Evolutionary conservation across 108 stramenopile species (phyloP), one percentile per base, ranked within the genome.

Genomic region (Nannochloropsis gaditana): DNA sequence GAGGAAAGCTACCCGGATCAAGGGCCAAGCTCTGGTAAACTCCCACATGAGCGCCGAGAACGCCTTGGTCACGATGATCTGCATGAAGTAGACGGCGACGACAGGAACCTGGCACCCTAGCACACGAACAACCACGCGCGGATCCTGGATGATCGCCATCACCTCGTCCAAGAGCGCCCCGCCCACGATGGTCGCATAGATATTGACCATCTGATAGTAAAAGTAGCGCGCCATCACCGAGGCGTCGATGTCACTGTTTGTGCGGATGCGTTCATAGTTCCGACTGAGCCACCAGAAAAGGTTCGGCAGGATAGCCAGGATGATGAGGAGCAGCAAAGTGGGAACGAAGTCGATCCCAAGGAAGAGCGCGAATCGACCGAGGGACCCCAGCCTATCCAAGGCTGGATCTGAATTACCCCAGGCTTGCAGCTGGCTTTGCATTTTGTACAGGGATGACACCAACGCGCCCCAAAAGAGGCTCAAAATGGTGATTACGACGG

Each of bases 221-320:
- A 90, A 90, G 89, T 89, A 89, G 42, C 90, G 86, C 45, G 41
- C 41, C 90, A 90, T 89, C 43, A 90, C 89, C 43, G 89, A 88
- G 42, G 44, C 43, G 44, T 90, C 89, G 11, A 90, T 84, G 41
- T 89, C 90, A 83, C 86, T 87, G 80, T 90, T 44, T 42, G 85
- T 84, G 85, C 89, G 90, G 43, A 85, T 44, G 19, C 90, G 87
- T 87, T 90, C 90, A 80, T 86, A 86, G n/a, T 19, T 44, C 21
- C 82, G 83, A 42, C 82, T 42, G 21, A 84, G 5, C 43, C 81
- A 86, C 31, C 82, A 81, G 83, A 86, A 86, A 0, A 81, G 10
- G 59, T 42, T 82, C 9, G 86, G 86, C 45, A 86, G 21, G 9
- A 86, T 42, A 83, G 82, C 82, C 45, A 86, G 41, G 17, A 86